Evolutionary conservation across 257 asterid genomes (phyloP).

Genomic region (Fraxinus americana): DNA sequence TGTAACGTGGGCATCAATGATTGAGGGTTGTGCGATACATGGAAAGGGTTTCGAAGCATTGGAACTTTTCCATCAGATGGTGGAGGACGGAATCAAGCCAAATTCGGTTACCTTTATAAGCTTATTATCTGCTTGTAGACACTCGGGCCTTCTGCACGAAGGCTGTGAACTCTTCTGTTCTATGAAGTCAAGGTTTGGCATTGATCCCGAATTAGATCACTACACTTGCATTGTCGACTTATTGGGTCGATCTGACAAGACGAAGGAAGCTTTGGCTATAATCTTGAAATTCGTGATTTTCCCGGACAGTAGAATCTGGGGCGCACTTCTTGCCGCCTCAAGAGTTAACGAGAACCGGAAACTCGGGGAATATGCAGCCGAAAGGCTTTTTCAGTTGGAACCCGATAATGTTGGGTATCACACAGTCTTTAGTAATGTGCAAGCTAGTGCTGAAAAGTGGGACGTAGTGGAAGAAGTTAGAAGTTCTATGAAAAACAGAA

Average conservation of each 20-base stretch:
- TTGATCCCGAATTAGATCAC: conserved; percentile 48
- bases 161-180: conserved; percentile 33
- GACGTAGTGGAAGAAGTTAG: conserved; percentile 45
- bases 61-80: conserved; percentile 38
- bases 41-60: conserved; percentile 48
- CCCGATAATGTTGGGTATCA: conserved; percentile 41
- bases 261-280: conserved; percentile 44
- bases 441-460: conserved; percentile 45
- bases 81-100: conserved; percentile 41
- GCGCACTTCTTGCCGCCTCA: conserved; percentile 47
- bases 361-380: conserved; percentile 37
- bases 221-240: conserved; percentile 57
- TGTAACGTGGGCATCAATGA: conserved; percentile 56
- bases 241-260: conserved; percentile 47
- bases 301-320: conserved; percentile 54
- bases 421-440: conserved; percentile 40
- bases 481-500: conserved; percentile 35
- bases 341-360: conserved; percentile 35
- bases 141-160: conserved; percentile 43
- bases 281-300: conserved; percentile 32
- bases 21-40: conserved; percentile 53
- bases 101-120: conserved; percentile 46
- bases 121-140: conserved; percentile 55
- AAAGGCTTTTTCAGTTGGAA: conserved; percentile 37
- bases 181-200: conserved; percentile 37